Base-by-base conservation (phyloP, 1,284 basidiomycete species). In the Sanghuangporus sanghuang region DNA sequence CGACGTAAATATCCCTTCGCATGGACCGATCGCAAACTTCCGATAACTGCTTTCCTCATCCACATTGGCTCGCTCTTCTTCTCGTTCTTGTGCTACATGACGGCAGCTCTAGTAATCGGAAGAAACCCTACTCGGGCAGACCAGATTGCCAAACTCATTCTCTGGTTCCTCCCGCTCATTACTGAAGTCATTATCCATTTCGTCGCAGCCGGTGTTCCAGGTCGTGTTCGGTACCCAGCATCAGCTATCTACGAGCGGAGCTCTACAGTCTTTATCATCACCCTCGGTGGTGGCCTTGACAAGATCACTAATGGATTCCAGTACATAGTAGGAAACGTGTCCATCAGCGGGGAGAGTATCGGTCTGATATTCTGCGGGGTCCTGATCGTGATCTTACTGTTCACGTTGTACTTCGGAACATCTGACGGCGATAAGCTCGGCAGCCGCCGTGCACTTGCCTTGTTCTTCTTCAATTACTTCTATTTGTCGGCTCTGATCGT, bases 121-220 rank as follows among this genome's bases (percentile, higher is more conserved):
- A 65, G 59, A 35, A 54, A 58, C 32, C 64, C 64, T 11, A 49
- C 48, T 4, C 49, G 57, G 56, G 36, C 60, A 3, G 59, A 60
- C 50, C 42, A 66, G 55, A 63, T 64, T 8, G 62, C 52, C 12
- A 66, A 64, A 44, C 40, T 68, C 16, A 27, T 64, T 36, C 63
- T 68, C 14, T 68, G 67, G 67, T 68, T 64, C 59, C 27, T 62
- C 27, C 67, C 67, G n/a, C 49, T 68, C 7, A 21, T 68, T 8
- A 12, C 64, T 21, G 67, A 68, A 57, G 64, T 66, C 12, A 48
- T 38, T 16, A 38, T 63, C 11, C 64, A 68, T 53, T 68, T 62
- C 56, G 42, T 62, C 35, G 64, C 64, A 23, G 57, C 50, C 2
- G 32, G 23, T 23, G 32, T 62, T 7, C 64, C 62, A 7, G 65